Evolutionary conservation across 1,139 yeast genomes (phyloP).

Genomic region (Pichia terricola): DNA sequence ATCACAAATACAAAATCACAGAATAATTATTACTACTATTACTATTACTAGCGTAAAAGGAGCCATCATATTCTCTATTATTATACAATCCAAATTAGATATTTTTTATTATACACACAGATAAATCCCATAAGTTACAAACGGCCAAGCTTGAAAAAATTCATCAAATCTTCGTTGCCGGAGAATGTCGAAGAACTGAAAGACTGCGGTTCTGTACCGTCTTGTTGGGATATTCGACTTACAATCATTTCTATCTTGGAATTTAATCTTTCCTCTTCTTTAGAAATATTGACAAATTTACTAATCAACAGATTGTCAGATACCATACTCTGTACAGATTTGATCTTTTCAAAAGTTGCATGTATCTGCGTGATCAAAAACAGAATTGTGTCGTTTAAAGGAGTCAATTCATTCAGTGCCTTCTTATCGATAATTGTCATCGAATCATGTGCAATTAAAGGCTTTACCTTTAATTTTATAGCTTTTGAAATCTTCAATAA

Average conservation of each 20-base stretch:
- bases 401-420: conserved; percentile 1
- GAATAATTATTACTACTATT: too few relatives aligned
- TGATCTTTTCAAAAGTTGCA: conserved; percentile 3
- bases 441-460: background rate
- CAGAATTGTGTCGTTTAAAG: conserved; percentile 7
- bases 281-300: background rate
- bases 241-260: background rate
- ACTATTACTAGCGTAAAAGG: too few relatives aligned
- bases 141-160: too few relatives aligned
- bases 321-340: conserved; percentile 1
- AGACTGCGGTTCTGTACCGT: too few relatives aligned
- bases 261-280: conserved; percentile 4
- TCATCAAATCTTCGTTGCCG: too few relatives aligned
- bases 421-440: background rate
- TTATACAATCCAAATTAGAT: too few relatives aligned
- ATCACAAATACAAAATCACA: too few relatives aligned
- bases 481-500: conserved; percentile 1
- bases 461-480: conserved; percentile 1
- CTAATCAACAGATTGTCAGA: background rate
- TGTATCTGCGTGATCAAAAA: conserved; percentile 6
- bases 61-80: too few relatives aligned
- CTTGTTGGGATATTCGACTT: too few relatives aligned
- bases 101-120: too few relatives aligned
- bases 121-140: too few relatives aligned
- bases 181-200: too few relatives aligned